Evolutionary conservation across 495 filamentous ascomycete genomes (phyloP).

Genomic region (Staphylotrichum longicolle): DNA sequence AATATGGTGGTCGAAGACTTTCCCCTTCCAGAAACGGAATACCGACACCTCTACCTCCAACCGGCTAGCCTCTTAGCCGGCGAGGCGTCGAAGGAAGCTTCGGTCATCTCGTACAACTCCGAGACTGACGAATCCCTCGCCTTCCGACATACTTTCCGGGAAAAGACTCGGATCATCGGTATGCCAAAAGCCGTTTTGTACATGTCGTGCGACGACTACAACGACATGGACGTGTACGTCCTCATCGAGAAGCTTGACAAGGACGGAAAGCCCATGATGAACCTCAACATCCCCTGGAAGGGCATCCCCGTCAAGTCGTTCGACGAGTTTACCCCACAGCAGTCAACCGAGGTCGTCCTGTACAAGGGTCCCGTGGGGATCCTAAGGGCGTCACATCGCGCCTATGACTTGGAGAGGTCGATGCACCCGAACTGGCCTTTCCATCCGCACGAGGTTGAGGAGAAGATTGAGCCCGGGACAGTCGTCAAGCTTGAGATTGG

Average conservation of each 20-base stretch:
- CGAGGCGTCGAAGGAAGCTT: neutral
- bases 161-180: neutral
- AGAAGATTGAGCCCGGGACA: conserved; percentile 3
- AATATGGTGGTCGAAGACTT: conserved; percentile 4
- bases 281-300: conserved; percentile 9
- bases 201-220: conserved; percentile 4
- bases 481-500: conserved; percentile 9
- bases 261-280: conserved; percentile 1
- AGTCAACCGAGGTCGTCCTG: conserved; percentile 11
- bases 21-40: conserved; percentile 1
- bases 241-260: conserved; percentile 9
- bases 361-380: conserved; percentile 8
- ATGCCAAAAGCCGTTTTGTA: conserved; percentile 2
- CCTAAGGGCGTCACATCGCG: conserved; percentile 4
- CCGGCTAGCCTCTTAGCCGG: neutral
- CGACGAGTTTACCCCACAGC: conserved; percentile 1
- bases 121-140: neutral
- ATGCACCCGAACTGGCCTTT: conserved; percentile 8
- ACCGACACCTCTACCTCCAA: neutral
- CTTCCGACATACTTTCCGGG: neutral
- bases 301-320: conserved; percentile 8
- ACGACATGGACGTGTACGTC: conserved; percentile 12
- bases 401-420: neutral
- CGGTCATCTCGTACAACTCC: neutral
- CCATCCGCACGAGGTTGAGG: conserved; percentile 8